Conservation (phyloP, 306 rosid species). For the Echinosophora koreensis region DNA sequence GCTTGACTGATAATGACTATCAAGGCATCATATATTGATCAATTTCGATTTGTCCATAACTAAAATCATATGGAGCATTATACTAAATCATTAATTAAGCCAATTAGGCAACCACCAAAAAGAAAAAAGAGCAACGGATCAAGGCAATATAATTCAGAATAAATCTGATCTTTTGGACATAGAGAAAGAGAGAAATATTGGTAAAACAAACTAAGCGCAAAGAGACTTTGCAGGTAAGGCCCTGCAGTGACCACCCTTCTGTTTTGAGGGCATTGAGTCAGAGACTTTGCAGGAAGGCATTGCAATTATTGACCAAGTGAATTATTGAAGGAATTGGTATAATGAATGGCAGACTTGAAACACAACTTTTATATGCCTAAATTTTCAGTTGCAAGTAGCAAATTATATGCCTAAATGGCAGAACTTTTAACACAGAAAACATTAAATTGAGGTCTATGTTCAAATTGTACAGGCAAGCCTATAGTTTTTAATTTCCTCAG, state of each 20-base stretch:
- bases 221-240: neutral
- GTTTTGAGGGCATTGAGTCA: too few species aligned
- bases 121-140: conserved; percentile 37
- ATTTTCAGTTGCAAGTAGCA: too few species aligned
- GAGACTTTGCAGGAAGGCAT: too few species aligned
- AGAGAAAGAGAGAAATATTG: conserved; percentile 44
- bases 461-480: too few species aligned
- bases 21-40: conserved; percentile 31
- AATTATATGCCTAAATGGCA: too few species aligned
- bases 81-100: neutral
- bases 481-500: too few species aligned
- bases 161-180: conserved; percentile 71
- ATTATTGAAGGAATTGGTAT: too few species aligned
- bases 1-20: neutral
- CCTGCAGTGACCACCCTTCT: too few species aligned
- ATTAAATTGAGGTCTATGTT: too few species aligned
- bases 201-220: conserved; percentile 19
- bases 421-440: too few species aligned
- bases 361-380: too few species aligned
- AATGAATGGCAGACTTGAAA: too few species aligned
- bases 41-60: conserved; percentile 29
- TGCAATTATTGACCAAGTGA: neutral
- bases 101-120: conserved; percentile 29
- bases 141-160: neutral
- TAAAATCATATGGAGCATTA: neutral